A percentile compares a stretch with the other conserved stretches of the same genome.
Evolutionary conservation across 352 stramenopile species (phyloP).

Genomic region (Blastocystis sp.): DNA sequence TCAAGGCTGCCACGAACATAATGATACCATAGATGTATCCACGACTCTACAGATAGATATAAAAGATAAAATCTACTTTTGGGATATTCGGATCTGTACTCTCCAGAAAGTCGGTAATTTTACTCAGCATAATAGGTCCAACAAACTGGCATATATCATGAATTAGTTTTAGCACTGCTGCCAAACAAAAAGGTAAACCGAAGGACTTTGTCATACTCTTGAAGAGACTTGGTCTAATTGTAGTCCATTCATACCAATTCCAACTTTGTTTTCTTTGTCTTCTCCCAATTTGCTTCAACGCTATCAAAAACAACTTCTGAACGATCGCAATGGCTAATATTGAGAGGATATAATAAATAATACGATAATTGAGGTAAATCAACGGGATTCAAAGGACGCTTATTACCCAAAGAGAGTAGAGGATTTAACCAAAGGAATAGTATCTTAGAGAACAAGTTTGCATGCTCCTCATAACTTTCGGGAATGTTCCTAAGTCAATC

Average conservation of each 20-base stretch:
- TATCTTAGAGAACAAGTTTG: constrained; percentile 71
- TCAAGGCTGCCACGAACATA: constrained; percentile 70
- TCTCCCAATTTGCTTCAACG: constrained; percentile 9
- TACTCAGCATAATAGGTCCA: constrained; percentile 79
- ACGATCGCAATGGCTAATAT: constrained; percentile 11
- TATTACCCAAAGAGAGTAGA: constrained; percentile 80
- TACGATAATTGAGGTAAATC: constrained; percentile 82
- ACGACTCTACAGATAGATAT: constrained; percentile 5
- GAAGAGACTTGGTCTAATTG: constrained; percentile 51
- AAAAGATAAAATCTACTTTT: constrained; percentile 71
- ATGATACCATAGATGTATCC: constrained; percentile 67
- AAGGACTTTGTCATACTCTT: constrained; percentile 73
- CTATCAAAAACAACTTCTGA: constrained; percentile 14
- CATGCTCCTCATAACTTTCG: constrained; percentile 69
- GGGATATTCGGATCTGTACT: constrained; percentile 71
- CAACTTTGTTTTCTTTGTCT: constrained; percentile 63
- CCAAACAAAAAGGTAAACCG: constrained; percentile 82
- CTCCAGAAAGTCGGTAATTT: constrained; percentile 77
- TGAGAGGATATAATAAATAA: constrained; percentile 72
- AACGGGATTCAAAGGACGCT: constrained; percentile 77
- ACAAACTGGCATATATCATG: constrained; percentile 87
- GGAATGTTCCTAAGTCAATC: not conserved
- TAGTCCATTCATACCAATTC: not conserved
- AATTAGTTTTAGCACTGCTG: constrained; percentile 83
- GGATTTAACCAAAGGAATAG: constrained; percentile 84